phyloP scores from a whole-genome alignment of 345 rosid genomes.

The Schrenkiella parvula region DNA sequence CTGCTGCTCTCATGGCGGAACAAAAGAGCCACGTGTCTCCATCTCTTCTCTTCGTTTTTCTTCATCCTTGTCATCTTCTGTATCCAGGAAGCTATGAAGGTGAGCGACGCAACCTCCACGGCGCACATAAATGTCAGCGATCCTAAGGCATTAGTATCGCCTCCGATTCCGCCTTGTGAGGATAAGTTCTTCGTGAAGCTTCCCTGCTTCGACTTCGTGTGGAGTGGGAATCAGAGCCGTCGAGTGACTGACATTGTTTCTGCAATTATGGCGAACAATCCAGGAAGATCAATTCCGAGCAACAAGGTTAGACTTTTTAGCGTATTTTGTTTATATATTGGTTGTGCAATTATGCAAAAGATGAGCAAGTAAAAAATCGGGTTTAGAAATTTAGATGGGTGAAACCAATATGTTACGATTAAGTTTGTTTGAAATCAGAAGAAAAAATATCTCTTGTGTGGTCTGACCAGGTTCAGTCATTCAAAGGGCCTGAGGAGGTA shows the following conservation, averaged over 20 bases:
- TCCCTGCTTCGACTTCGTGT: conserved; percentile 79
- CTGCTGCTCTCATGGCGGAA: conserved; percentile 73
- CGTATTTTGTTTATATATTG: too few relatives aligned
- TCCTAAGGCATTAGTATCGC: conserved; percentile 43
- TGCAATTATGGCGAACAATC: conserved; percentile 66
- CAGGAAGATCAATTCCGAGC: conserved; percentile 56
- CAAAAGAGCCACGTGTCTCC: conserved; percentile 70
- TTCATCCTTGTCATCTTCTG: conserved; percentile 74
- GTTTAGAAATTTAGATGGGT: too few relatives aligned
- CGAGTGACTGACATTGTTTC: conserved; percentile 35
- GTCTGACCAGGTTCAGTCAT: conserved; percentile 59
- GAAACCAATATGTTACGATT: too few relatives aligned
- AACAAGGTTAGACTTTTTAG: conserved; percentile 64
- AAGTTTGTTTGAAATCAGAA: not conserved
- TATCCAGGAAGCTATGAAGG: conserved; percentile 46
- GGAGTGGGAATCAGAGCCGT: conserved; percentile 78
- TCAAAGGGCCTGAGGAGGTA: conserved; percentile 54
- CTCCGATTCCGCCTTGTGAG: conserved; percentile 78
- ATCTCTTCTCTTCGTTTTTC: conserved; percentile 81
- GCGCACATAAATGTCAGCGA: conserved; percentile 33
- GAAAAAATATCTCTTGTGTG: not conserved
- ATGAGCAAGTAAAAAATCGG: too few relatives aligned
- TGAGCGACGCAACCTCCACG: conserved; percentile 33
- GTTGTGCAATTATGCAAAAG: too few relatives aligned
- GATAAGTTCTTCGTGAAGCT: conserved; percentile 49